Conservation (phyloP, 2,329 filamentous ascomycete species). For the Chaetomium sp. region DNA sequence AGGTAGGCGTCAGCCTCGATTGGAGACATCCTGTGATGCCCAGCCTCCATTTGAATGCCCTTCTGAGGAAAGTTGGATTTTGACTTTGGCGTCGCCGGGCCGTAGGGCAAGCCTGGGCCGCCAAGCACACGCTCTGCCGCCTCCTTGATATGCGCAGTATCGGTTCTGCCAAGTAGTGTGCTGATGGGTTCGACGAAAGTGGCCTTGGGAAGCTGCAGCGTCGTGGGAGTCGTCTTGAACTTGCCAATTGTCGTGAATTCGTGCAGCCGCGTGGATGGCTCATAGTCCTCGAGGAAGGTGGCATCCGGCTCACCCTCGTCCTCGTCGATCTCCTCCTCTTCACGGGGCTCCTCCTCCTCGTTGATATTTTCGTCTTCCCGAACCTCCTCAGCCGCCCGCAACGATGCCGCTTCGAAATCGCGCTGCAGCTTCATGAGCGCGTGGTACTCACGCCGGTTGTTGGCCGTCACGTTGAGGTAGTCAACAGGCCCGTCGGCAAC, state of each 20-base stretch:
- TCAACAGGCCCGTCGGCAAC: slow-evolving; percentile 40
- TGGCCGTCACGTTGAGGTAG: slow-evolving; percentile 54
- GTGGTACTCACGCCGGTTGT: slow-evolving; percentile 57
- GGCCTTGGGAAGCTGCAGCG: slow-evolving; percentile 72
- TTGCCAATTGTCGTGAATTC: slow-evolving; percentile 73
- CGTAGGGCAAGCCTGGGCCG: slow-evolving; percentile 73
- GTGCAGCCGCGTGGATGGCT: slow-evolving; percentile 61
- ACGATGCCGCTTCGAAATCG: slow-evolving; percentile 55
- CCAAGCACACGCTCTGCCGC: slow-evolving; percentile 76
- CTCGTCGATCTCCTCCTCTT: slow-evolving; percentile 43
- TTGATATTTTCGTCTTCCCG: slow-evolving; percentile 39
- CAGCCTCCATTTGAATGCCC: slow-evolving; percentile 64
- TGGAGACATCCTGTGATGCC: slow-evolving; percentile 67
- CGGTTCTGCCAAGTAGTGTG: slow-evolving; percentile 65
- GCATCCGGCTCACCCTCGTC: slow-evolving; percentile 41
- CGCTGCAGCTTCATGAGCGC: slow-evolving; percentile 58
- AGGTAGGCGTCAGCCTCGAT: slow-evolving; percentile 77
- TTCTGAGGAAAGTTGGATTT: slow-evolving; percentile 62
- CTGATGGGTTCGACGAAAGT: slow-evolving; percentile 71
- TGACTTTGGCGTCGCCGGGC: slow-evolving; percentile 67
- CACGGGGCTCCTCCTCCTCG: slow-evolving; percentile 36
- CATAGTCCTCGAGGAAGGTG: slow-evolving; percentile 32
- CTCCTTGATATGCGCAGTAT: slow-evolving; percentile 73
- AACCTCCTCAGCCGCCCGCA: slow-evolving; percentile 41
- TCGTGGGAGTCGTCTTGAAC: slow-evolving; percentile 72